Percentiles rank a stretch among this genome's conserved stretches.
Evolutionary conservation across 2,329 filamentous ascomycete genomes (phyloP).

Genomic region (Penicillium sp.): DNA sequence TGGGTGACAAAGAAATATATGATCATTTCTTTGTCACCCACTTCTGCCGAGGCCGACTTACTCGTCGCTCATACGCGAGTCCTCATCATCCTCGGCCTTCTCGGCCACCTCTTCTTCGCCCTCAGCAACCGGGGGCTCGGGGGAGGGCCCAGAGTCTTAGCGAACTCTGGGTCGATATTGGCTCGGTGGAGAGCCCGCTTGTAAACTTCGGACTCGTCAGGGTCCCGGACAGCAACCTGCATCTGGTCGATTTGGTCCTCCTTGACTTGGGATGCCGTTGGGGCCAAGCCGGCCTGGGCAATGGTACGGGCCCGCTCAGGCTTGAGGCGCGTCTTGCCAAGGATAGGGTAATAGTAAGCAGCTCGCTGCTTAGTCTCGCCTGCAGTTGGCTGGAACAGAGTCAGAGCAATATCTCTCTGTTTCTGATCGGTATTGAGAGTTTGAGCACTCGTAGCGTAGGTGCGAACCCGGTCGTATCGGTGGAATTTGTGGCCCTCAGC

Average conservation of each 20-base stretch:
- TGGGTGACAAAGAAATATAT: neutral
- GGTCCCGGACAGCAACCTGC: constrained; percentile 53
- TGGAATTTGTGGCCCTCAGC: constrained; percentile 50
- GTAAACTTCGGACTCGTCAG: constrained; percentile 51
- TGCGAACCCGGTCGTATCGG: constrained; percentile 58
- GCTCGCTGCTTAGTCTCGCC: constrained; percentile 47
- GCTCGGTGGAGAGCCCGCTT: constrained; percentile 48
- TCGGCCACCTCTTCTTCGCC: constrained; percentile 8
- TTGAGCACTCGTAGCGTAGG: constrained; percentile 62
- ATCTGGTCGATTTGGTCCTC: constrained; percentile 55
- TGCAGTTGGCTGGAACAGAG: constrained; percentile 55
- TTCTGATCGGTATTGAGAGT: constrained; percentile 52
- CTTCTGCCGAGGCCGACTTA: neutral
- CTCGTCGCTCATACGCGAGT: constrained; percentile 26
- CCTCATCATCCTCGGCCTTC: constrained; percentile 20
- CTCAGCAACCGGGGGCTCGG: constrained; percentile 18
- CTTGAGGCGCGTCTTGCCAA: constrained; percentile 58
- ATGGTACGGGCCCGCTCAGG: constrained; percentile 48
- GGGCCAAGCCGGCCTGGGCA: constrained; percentile 41
- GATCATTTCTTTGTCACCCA: neutral
- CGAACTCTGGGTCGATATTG: constrained; percentile 48
- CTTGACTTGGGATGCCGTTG: constrained; percentile 39
- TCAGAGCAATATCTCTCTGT: constrained; percentile 60
- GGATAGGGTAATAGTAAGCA: constrained; percentile 64
- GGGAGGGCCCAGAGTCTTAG: constrained; percentile 38